Evolutionary conservation across 495 filamentous ascomycete species (phyloP), one percentile per base, ranked within the genome.

Genomic region (Xylaria intraflava): DNA sequence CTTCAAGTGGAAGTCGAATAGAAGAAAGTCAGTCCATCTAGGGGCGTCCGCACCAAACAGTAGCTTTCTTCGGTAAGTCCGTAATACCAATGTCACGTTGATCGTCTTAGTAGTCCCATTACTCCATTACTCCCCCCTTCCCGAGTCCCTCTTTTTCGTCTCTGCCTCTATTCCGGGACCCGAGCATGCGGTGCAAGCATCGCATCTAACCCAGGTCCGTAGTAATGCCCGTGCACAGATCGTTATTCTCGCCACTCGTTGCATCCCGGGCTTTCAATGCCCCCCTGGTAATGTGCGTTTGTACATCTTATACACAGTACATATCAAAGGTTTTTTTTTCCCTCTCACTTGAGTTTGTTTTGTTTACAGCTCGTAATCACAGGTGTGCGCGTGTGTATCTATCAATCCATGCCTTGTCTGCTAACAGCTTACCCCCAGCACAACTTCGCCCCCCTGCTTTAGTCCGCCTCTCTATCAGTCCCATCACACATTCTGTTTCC

Each of bases 41-140:
- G 26, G 43, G 57, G 62, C 64, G 65, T 67, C 65, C 57, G 55
- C 55, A 51, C 58, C 53, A 51, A 50, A 22, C 23, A 30, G 46
- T 62, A 61, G 58, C 59, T 50, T 50, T 61, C 53, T 60, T 54
- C 33, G 49, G 55, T 57, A 44, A 57, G 53, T 51, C 60, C 50
- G 46, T 44, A 66, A 56, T 10, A 24, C 0, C 45, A 6, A 10
- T 36, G 45, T 36, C 17, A 30, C 19, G 19, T 6, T 29, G 6
- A 23, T 29, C 12, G 12, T 17, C 5, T 9, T 10, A 1, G 10
- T 30, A 19, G 31, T 16, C 20, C 30, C 9, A n/a, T 31, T 9
- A 11, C 16, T 20, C 20, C 2, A 47, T 36, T 35, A 4, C 20
- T 23, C 14, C 20, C n/a, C 8, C 57, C 58, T 57, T 45, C 46